These are phyloP conservation scores for Solanum tarapatanum DNA, from an alignment of 257 asterid genomes.

Conservation along the genomic window DNA sequence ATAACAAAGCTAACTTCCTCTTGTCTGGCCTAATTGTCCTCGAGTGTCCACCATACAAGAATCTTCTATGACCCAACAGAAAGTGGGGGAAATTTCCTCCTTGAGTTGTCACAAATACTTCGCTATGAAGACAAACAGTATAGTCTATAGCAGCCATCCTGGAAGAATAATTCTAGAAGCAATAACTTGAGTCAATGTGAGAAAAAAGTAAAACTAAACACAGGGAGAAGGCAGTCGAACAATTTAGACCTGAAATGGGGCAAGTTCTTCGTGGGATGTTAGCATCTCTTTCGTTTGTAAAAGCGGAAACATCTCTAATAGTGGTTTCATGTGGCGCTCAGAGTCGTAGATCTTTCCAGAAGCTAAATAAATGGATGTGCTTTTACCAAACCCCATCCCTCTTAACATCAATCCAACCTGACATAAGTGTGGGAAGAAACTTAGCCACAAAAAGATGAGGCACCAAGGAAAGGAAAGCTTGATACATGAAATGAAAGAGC, in stretches of 20 bases:
- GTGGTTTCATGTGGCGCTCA: slow-evolving; percentile 86
- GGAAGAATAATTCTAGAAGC: slow-evolving; percentile 77
- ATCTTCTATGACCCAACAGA: slow-evolving; percentile 94
- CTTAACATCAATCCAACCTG: slow-evolving; percentile 98
- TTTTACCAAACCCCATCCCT: slow-evolving; percentile 91
- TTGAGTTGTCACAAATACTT: slow-evolving; percentile 97
- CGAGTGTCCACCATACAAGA: slow-evolving; percentile 83
- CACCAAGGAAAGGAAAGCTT: background rate
- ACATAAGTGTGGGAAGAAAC: slow-evolving; percentile 9
- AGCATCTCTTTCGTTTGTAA: slow-evolving; percentile 87
- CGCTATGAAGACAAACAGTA: slow-evolving; percentile 96
- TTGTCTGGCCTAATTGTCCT: slow-evolving; percentile 91
- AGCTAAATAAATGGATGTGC: slow-evolving; percentile 81
- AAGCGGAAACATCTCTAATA: slow-evolving; percentile 87
- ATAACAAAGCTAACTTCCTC: slow-evolving; percentile 66
- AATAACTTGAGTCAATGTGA: slow-evolving; percentile 21
- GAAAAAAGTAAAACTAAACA: background rate
- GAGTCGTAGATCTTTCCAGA: slow-evolving; percentile 90
- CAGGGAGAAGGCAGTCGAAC: background rate
- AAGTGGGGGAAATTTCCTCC: slow-evolving; percentile 99
- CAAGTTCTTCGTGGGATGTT: slow-evolving; percentile 71
- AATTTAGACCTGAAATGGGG: slow-evolving; percentile 76
- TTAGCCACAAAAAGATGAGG: background rate
- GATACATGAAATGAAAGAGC: background rate
- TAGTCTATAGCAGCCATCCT: slow-evolving; percentile 99